phyloP scores from a whole-genome alignment of 1,284 basidiomycete species.

The Ustilago shanxiensis region DNA sequence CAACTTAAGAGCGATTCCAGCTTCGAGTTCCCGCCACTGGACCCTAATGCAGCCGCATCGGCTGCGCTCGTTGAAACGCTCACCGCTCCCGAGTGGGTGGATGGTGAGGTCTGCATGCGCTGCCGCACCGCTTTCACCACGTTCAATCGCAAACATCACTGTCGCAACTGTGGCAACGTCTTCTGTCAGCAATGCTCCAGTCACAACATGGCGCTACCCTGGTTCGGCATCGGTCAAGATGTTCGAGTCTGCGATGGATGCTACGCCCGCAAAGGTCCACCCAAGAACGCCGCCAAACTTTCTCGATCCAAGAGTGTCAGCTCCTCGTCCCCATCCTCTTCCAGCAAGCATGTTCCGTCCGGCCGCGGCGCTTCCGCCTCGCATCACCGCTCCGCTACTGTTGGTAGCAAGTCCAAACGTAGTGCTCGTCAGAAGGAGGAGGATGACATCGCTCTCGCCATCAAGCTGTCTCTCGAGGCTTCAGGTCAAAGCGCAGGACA shows the following conservation, averaged over 20 bases:
- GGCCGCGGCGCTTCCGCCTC: constrained; percentile 55
- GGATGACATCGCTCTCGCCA: constrained; percentile 91
- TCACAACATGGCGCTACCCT: constrained; percentile 85
- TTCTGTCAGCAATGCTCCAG: constrained; percentile 95
- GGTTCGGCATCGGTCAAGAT: constrained; percentile 92
- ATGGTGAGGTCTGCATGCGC: constrained; percentile 92
- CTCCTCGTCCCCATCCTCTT: constrained; percentile 36
- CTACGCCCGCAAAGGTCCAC: constrained; percentile 58
- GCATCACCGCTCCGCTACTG: constrained; percentile 67
- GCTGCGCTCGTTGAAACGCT: constrained; percentile 66
- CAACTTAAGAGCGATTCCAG: constrained; percentile 67
- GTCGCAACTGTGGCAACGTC: constrained; percentile 95
- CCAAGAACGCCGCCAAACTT: constrained; percentile 54
- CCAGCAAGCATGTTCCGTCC: constrained; percentile 37
- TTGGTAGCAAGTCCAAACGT: constrained; percentile 53
- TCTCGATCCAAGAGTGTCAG: constrained; percentile 46
- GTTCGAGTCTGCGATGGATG: constrained; percentile 96
- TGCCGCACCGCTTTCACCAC: constrained; percentile 93
- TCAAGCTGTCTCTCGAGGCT: constrained; percentile 82
- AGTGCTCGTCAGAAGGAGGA: constrained; percentile 76
- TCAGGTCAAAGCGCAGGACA: constrained; percentile 28
- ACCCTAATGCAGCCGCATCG: constrained; percentile 74
- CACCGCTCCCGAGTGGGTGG: constrained; percentile 91
- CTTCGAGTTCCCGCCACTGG: constrained; percentile 86
- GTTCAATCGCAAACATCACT: constrained; percentile 98